Evolutionary conservation across 2,329 filamentous ascomycete species (phyloP).

Genomic region (Aspergillus japonicus): DNA sequence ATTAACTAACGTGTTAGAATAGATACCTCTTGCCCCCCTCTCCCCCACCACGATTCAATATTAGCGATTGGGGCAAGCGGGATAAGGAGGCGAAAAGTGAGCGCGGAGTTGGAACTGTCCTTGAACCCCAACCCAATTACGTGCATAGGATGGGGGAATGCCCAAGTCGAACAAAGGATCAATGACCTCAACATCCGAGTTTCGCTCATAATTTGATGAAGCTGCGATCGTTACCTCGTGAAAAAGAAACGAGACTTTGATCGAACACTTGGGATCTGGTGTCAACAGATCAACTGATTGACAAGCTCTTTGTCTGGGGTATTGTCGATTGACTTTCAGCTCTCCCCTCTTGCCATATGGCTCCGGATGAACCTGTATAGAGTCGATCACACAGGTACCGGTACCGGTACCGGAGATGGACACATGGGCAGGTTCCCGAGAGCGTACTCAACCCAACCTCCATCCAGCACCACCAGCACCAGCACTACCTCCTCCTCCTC

Average conservation of each 20-base stretch:
- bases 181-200: constrained; percentile 1
- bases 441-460: neutral
- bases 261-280: neutral
- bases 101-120: neutral
- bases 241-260: too few relatives aligned
- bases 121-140: neutral
- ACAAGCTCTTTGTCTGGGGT: neutral
- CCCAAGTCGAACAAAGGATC: neutral
- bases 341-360: neutral
- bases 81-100: neutral
- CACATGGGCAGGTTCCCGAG: neutral
- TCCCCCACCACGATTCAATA: neutral
- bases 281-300: too few relatives aligned
- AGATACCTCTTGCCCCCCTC: neutral
- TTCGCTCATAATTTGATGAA: neutral
- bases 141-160: neutral
- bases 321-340: neutral
- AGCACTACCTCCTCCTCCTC: too few relatives aligned
- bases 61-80: neutral
- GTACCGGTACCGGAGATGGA: neutral
- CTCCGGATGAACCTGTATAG: neutral
- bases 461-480: neutral
- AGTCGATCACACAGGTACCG: neutral
- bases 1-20: neutral
- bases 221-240: neutral